Conservation (phyloP, 768 basidiomycete species). For the Hericium alpestre region DNA sequence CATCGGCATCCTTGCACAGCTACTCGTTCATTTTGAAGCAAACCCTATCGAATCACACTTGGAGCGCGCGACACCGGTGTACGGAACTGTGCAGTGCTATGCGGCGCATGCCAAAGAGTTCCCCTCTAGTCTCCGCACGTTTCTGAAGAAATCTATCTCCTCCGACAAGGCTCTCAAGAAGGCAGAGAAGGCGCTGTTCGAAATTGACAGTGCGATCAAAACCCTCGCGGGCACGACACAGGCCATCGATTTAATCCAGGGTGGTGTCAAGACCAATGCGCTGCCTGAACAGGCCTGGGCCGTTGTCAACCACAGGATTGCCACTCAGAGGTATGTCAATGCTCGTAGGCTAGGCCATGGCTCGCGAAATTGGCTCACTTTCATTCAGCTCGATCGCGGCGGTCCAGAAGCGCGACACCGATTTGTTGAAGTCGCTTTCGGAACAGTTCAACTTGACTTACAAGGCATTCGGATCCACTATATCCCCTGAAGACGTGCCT, state of each 20-base stretch:
- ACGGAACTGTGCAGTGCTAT: conserved; percentile 29
- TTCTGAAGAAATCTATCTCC: conserved; percentile 17
- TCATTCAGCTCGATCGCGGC: conserved; percentile 21
- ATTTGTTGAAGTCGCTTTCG: conserved; percentile 20
- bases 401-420: conserved; percentile 20
- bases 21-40: conserved; percentile 10
- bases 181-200: conserved; percentile 23
- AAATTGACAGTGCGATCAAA: conserved; percentile 16
- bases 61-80: conserved; percentile 22
- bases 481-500: conserved; percentile 15
- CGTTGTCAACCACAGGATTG: conserved; percentile 25
- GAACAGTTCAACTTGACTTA: conserved; percentile 30
- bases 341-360: not conserved
- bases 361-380: not conserved
- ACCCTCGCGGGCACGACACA: conserved; percentile 21
- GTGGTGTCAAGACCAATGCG: conserved; percentile 35
- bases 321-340: conserved; percentile 18
- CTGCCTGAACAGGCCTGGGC: conserved; percentile 32
- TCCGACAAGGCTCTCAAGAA: conserved; percentile 23
- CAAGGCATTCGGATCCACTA: conserved; percentile 28
- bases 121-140: conserved; percentile 18
- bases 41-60: conserved; percentile 17
- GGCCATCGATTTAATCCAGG: conserved; percentile 31
- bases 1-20: conserved; percentile 65
- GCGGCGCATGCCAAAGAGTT: conserved; percentile 32